phyloP scores from a whole-genome alignment of 306 rosid species.

The Fragaria ananassa region DNA sequence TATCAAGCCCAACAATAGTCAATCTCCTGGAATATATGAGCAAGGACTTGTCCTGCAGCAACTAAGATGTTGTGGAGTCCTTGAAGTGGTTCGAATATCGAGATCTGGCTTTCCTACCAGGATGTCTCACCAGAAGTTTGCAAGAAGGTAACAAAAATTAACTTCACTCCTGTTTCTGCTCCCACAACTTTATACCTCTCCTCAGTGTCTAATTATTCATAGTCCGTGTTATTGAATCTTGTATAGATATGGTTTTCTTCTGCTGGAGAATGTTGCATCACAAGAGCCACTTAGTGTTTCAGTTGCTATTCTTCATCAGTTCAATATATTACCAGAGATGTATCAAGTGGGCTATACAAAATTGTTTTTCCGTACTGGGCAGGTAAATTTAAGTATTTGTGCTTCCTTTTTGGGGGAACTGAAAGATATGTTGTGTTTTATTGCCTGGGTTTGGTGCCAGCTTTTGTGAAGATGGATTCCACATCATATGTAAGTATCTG shows the following conservation, averaged over 20 bases:
- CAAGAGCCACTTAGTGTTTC: conserved; percentile 97
- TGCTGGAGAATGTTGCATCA: conserved; percentile 69
- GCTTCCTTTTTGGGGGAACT: neutral
- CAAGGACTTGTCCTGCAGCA: conserved; percentile 96
- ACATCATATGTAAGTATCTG: neutral
- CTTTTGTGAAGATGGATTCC: neutral
- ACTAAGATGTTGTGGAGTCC: conserved; percentile 95
- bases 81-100: conserved; percentile 97
- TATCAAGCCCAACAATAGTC: conserved; percentile 93
- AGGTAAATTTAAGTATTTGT: conserved; percentile 50
- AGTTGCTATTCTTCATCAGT: conserved; percentile 97
- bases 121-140: conserved; percentile 92
- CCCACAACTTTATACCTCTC: neutral
- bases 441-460: neutral
- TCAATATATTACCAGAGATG: conserved; percentile 93
- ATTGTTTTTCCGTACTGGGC: conserved; percentile 95
- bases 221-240: conserved; percentile 22
- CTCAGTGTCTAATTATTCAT: conserved; percentile 7
- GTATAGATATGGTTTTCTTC: conserved; percentile 92
- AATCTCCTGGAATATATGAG: conserved; percentile 89
- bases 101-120: conserved; percentile 98
- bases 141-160: conserved; percentile 61
- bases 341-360: conserved; percentile 99
- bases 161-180: conserved; percentile 7
- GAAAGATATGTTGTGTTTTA: neutral